Evolutionary conservation across 2,329 filamentous ascomycete genomes (phyloP), one percentile per base, ranked within the genome.

Genomic region (Knoxdaviesia proteae): DNA sequence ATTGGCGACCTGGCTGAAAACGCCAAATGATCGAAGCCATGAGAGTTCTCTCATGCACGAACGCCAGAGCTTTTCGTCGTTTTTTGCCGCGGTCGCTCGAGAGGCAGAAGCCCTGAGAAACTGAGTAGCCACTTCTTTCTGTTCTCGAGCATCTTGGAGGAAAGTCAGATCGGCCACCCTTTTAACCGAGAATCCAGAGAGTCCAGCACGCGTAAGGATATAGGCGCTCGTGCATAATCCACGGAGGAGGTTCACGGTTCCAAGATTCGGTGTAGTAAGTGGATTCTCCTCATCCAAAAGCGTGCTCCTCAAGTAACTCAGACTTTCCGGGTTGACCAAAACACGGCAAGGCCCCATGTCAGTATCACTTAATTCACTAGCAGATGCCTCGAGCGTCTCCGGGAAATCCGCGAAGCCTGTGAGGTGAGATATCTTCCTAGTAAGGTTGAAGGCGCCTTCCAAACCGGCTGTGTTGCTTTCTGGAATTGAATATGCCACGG

Each of bases 21-120:
- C 61, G 29, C 81, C 80, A 7, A 73, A 87, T 51, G 70, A 69
- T 53, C 76, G 74, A 32, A 88, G 63, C 82, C 82, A 88, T 4
- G 84, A 54, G 6, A 87, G 57, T 50, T 78, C 74, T 37, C 69
- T 68, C 45, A 80, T 68, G 8, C 71, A 67, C 42, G 61, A 64
- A 31, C 65, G 60, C 77, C 78, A 82, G 47, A 71, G 73, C 34
- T 65, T 65, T 46, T 82, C 76, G 42, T 82, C 74, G 34, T 65
- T 68, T 46, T 68, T 74, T 2, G 20, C 20, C 68, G 61, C 8
- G 63, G 62, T 43, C 64, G 65, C 40, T 57, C 59, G 20, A 20
- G 20, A 20, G 41, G 61, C 54, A 29, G 78, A 52, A 3, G 61
- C 58, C 46, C 69, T 67, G 42, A 84, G 61, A n/a, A 80, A 61